phyloP scores from a whole-genome alignment of 2,329 filamentous ascomycete genomes.

The Paecilomyces variotii region DNA sequence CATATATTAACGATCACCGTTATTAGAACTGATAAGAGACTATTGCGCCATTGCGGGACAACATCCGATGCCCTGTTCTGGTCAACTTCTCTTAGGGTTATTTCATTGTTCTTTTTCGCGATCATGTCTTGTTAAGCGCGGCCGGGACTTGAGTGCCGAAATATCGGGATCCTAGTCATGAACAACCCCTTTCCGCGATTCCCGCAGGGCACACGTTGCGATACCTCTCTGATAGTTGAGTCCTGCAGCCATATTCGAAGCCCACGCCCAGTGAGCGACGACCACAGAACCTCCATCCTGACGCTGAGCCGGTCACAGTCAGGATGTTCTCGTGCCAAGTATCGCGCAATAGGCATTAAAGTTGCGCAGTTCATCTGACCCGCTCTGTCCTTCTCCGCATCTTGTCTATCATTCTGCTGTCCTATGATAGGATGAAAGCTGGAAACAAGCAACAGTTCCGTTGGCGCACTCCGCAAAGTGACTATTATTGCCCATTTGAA shows the following conservation, averaged over 20 bases:
- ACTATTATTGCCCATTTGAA: not conserved
- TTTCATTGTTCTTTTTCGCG: no score
- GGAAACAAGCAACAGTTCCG: not conserved
- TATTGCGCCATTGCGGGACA: not conserved
- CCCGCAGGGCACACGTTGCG: not conserved
- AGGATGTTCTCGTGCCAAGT: not conserved
- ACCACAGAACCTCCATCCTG: not conserved
- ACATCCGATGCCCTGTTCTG: not conserved
- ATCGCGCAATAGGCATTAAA: not conserved
- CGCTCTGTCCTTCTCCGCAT: not conserved
- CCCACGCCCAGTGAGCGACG: not conserved
- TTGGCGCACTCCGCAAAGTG: not conserved
- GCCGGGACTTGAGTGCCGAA: not conserved
- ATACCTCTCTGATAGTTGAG: not conserved
- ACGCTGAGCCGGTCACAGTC: not conserved
- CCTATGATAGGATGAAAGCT: not conserved
- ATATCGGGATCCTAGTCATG: not conserved
- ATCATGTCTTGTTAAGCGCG: not conserved
- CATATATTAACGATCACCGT: not conserved
- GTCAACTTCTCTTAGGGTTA: not conserved
- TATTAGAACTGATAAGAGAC: not conserved
- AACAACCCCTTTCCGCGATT: not conserved
- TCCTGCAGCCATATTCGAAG: not conserved
- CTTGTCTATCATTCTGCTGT: not conserved
- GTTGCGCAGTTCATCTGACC: not conserved